A percentile compares a stretch with the other conserved stretches of the same genome.
Evolutionary conservation across 768 basidiomycete species (phyloP).

Genomic region (Lactarius tabidus): DNA sequence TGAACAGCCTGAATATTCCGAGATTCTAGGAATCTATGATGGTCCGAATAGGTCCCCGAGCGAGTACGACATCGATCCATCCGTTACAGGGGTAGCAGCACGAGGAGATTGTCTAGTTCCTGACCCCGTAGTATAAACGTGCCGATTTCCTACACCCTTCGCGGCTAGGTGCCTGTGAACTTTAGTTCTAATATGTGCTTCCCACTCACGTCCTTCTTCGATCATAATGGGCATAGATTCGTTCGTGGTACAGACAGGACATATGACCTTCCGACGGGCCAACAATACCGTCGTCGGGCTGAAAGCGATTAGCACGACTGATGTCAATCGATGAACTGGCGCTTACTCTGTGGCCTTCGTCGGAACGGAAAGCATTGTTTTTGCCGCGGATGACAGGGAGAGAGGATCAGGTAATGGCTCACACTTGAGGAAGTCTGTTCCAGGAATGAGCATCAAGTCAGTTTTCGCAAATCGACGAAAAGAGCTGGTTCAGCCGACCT

Average conservation of each 20-base stretch:
- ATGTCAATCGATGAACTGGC: background rate
- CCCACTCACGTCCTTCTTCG: constrained; percentile 51
- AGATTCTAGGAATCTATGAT: too few relatives aligned
- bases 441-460: background rate
- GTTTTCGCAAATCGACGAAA: background rate
- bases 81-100: background rate
- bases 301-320: constrained; percentile 8
- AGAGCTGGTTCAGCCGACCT: constrained; percentile 37
- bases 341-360: constrained; percentile 46
- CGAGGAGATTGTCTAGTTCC: background rate
- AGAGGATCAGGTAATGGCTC: constrained; percentile 52
- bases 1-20: too few relatives aligned
- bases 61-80: background rate
- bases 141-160: constrained; percentile 14
- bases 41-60: too few relatives aligned
- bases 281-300: constrained; percentile 57
- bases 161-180: constrained; percentile 46
- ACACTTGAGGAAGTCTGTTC: constrained; percentile 18
- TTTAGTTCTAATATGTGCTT: constrained; percentile 52
- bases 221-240: constrained; percentile 58
- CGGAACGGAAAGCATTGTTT: constrained; percentile 45
- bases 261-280: constrained; percentile 55
- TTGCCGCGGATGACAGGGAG: constrained; percentile 51
- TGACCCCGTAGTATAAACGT: background rate
- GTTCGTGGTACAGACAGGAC: constrained; percentile 59